phyloP scores from a whole-genome alignment of 2,329 filamentous ascomycete species.

The Epichloe baconii region DNA sequence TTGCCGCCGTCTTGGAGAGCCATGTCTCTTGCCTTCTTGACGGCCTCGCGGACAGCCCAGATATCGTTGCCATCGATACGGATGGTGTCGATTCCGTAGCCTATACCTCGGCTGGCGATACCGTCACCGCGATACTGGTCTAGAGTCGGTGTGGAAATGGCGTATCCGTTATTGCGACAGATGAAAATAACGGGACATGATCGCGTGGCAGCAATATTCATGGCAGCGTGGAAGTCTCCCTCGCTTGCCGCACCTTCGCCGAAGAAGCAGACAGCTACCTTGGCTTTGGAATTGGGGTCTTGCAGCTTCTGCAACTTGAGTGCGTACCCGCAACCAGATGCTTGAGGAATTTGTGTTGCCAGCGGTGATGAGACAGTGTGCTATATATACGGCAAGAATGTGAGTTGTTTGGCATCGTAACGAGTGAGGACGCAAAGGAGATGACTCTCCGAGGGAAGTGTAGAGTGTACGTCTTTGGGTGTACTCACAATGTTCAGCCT shows the following conservation, averaged over 20 bases:
- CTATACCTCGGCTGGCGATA: constrained; percentile 73
- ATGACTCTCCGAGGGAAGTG: too few species aligned
- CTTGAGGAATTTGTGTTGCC: constrained; percentile 82
- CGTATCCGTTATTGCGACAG: constrained; percentile 86
- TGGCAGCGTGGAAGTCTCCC: constrained; percentile 80
- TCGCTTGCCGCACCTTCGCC: constrained; percentile 84
- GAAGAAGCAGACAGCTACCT: constrained; percentile 74
- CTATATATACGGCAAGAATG: constrained; percentile 22
- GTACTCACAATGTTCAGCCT: constrained; percentile 65
- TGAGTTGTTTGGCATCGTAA: not conserved
- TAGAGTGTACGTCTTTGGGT: not conserved
- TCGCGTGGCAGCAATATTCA: constrained; percentile 82
- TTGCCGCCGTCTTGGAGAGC: constrained; percentile 70
- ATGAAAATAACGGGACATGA: constrained; percentile 83
- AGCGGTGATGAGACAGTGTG: constrained; percentile 76
- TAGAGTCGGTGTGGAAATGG: constrained; percentile 77
- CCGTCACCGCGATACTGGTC: constrained; percentile 89
- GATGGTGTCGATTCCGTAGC: constrained; percentile 90
- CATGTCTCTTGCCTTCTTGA: constrained; percentile 60
- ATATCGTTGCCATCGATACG: constrained; percentile 92
- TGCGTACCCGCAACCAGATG: constrained; percentile 75
- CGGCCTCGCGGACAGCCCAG: constrained; percentile 74
- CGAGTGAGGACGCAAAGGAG: not conserved
- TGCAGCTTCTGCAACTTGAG: constrained; percentile 68
- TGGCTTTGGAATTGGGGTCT: constrained; percentile 52